Evolutionary conservation across 2,329 filamentous ascomycete species (phyloP), one percentile per base, ranked within the genome.

Genomic region (Fusarium gaditjirri): DNA sequence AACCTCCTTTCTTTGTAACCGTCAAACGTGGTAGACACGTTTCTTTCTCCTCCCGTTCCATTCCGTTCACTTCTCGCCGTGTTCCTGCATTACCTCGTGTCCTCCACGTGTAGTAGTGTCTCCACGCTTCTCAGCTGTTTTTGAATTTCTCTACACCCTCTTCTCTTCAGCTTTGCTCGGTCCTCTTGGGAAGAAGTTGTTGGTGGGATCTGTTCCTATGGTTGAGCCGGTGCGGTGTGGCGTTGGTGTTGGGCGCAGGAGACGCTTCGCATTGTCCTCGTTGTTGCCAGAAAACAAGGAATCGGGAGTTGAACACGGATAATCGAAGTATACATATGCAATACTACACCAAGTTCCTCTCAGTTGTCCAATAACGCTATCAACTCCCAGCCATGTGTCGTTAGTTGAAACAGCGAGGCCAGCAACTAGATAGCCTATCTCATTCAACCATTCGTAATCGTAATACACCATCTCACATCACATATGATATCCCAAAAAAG

Each of bases 91-190:
- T n/a, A 38, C 61, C 52, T 71, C 68, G 74, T 76, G 71, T 43
- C 56, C 43, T 76, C 73, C 75, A 75, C 75, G 75, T 77, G 74
- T 70, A 53, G 74, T 70, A 50, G 52, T 55, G 39, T 56, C 52
- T 47, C 36, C 59, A 62, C 21, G 44, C 39, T 46, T 27, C 29
- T 36, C n/a, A 38, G 53, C 21, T 50, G 17, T 42, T 42, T 46
- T 36, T 50, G 14, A 49, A 21, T 31, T 42, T 36, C 36, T 68
- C 7, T 23, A 52, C 61, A 60, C 44, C 50, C 53, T 68, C 39
- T 52, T 42, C 17, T 42, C 1, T 42, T 58, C 39, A 69, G 50
- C 36, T 61, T 46, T 35, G 31, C 27, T 61, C n/a, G 54, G 23
- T 47, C 31, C 9, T 6, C 16, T 29, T 31, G 27, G 25, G 13